A percentile compares a stretch with the other conserved stretches of the same genome.
phyloP scores from a whole-genome alignment of 805 yeast species.

The Metschnikowia gruessii region DNA sequence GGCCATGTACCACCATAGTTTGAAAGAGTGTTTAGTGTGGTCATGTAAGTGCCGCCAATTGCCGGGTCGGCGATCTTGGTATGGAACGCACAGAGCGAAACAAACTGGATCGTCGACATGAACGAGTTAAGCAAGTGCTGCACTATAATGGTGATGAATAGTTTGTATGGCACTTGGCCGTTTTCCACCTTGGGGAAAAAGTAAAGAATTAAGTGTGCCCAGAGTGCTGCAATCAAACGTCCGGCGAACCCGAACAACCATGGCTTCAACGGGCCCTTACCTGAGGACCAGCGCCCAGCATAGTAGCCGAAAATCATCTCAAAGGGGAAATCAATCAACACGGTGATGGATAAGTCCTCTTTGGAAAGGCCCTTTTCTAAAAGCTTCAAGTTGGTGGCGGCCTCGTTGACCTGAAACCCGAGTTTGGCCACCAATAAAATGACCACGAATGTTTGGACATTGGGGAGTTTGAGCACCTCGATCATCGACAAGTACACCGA shows the following conservation, averaged over 20 bases:
- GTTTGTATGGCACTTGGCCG: conserved; percentile 46
- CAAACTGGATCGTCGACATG: conserved; percentile 94
- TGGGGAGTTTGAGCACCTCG: conserved; percentile 62
- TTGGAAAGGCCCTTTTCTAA: conserved; percentile 88
- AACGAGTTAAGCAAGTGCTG: conserved; percentile 87
- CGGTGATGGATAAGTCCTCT: conserved; percentile 91
- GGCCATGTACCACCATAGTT: conserved; percentile 99
- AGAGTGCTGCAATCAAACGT: conserved; percentile 65
- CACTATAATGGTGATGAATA: conserved; percentile 68
- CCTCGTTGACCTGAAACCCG: conserved; percentile 95
- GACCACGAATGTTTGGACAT: conserved; percentile 69
- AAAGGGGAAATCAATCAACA: conserved; percentile 91
- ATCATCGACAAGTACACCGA: conserved; percentile 65
- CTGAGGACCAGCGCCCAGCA: conserved; percentile 92
- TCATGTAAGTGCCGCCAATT: conserved; percentile 98
- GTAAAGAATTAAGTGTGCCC: conserved; percentile 72
- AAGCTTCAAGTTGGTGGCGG: conserved; percentile 88
- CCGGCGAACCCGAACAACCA: conserved; percentile 91
- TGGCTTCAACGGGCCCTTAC: conserved; percentile 71
- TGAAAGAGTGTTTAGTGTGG: conserved; percentile 85
- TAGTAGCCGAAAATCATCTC: conserved; percentile 94
- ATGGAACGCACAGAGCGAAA: conserved; percentile 90
- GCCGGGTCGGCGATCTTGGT: conserved; percentile 93
- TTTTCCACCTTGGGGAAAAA: conserved; percentile 55
- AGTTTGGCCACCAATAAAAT: conserved; percentile 79